Evolutionary conservation across 441 rosid genomes (phyloP).

Genomic region (Gossypium aridum): DNA sequence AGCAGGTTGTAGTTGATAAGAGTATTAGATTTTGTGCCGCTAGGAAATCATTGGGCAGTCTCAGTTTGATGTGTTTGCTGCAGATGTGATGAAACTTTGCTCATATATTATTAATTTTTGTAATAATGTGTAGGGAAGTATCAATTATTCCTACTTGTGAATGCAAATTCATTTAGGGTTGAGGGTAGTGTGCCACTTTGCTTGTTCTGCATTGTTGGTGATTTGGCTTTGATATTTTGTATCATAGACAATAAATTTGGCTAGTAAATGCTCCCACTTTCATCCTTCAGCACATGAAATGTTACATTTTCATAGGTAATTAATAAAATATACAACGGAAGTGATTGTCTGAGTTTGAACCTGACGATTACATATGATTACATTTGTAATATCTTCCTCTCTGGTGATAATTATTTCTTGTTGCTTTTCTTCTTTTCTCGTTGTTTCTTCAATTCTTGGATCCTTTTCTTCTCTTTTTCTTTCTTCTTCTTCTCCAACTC

Average conservation of each 20-base stretch:
- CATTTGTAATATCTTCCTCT: neutral
- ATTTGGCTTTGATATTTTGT: neutral
- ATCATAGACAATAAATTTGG: neutral
- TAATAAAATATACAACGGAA: neutral
- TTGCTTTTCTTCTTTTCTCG: constrained; percentile 6
- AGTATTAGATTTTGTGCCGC: neutral
- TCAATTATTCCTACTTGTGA: constrained; percentile 8
- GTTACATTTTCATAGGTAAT: neutral
- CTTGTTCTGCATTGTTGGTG: neutral
- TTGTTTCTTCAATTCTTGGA: constrained; percentile 9
- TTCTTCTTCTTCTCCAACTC: constrained; percentile 3
- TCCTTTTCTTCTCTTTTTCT: constrained; percentile 7
- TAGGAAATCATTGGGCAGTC: constrained; percentile 9
- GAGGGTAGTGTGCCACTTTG: neutral
- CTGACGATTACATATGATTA: neutral
- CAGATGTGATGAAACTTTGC: neutral
- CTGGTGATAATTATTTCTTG: neutral
- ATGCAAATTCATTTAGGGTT: constrained; percentile 10
- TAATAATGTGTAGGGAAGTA: constrained; percentile 19
- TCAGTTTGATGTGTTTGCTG: neutral
- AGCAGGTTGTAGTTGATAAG: neutral
- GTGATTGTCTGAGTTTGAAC: neutral
- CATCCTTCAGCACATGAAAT: neutral
- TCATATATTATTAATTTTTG: constrained; percentile 9
- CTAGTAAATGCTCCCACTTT: neutral